Percentiles rank a stretch among this genome's conserved stretches.
phyloP scores from a whole-genome alignment of 306 rosid species.

The Malus sieversii region DNA sequence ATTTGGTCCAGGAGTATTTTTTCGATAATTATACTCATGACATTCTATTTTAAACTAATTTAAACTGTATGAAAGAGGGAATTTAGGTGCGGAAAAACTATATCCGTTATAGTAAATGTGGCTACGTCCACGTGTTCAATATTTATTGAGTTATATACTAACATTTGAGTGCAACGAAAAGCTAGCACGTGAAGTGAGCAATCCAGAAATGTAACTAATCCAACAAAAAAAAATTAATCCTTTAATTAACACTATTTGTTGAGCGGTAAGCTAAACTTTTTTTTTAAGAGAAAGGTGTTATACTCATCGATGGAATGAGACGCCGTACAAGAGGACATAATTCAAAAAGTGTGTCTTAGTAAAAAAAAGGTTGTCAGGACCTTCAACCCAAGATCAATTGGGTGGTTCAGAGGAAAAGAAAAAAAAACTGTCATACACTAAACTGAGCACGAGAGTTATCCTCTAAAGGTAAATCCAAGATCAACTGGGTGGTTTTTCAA shows the following conservation, averaged over 20 bases:
- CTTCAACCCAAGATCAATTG: too few relatives aligned
- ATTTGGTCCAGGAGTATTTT: not conserved
- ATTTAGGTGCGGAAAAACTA: not conserved
- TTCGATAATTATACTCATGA: not conserved
- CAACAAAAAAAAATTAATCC: not conserved
- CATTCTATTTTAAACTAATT: too few relatives aligned
- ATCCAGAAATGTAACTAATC: not conserved
- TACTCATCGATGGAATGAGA: not conserved
- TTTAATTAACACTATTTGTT: not conserved
- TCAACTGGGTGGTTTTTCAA: not conserved
- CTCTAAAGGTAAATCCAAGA: not conserved
- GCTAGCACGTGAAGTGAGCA: rapidly evolving
- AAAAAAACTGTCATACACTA: not conserved
- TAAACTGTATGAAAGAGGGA: too few relatives aligned
- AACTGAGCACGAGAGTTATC: not conserved
- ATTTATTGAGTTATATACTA: too few relatives aligned
- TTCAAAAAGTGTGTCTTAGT: too few relatives aligned
- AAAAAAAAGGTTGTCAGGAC: too few relatives aligned
- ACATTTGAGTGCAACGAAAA: not conserved
- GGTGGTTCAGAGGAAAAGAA: too few relatives aligned
- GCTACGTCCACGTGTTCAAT: not conserved
- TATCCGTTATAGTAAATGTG: rapidly evolving
- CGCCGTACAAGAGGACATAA: not conserved
- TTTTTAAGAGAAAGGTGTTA: not conserved
- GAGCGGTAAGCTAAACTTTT: not conserved